Base-by-base conservation (phyloP, 148 eudicot genomes). In the Limonium bicolor region DNA sequence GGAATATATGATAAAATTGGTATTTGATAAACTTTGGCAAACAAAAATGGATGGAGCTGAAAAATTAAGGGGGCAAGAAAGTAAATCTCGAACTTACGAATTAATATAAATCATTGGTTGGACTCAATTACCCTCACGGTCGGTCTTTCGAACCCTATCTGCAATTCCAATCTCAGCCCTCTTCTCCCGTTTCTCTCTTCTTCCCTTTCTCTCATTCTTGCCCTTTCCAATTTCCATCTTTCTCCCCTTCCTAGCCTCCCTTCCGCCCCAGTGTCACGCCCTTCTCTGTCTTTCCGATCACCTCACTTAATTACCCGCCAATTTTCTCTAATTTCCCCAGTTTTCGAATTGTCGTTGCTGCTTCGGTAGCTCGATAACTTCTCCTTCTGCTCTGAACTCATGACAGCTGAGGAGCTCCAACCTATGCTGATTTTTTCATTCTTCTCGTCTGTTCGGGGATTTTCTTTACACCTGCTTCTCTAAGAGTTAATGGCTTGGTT, bases 91-190 rank as follows among this genome's bases (percentile, higher is more conserved):
- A 55, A 29, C 3, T 2, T 24, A 21, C 43, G 47, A 60, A 17
- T 4, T 19, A 28, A 40, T 29, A 29, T 11, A 37, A 41, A 20
- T n/a, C 5, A 0, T 17, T 0, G 48, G 13, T 19, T 24, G 36
- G 69, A 63, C 77, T 20, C 26, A 62, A 62, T 51, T 71, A 38
- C 63, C 69, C 69, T 24, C 24, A 6, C 20, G 28, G 20, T 18
- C 20, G 38, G 32, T 21, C 49, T 6, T 5, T 14, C 36, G 17
- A 48, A 57, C 54, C 72, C 66, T 67, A 53, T 55, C 63, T 52
- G 54, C 61, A 66, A 62, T 71, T 63, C 69, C 63, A 52, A 66
- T 55, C 72, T 51, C 59, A 58, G 16, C 68, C 70, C 56, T 62
- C 48, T 50, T 46, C 50, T 36, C 12, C 21, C 29, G 35, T 36